Evolutionary conservation across 306 rosid genomes (phyloP), one percentile per base, ranked within the genome.

Genomic region (Sphenostylis stenocarpa): DNA sequence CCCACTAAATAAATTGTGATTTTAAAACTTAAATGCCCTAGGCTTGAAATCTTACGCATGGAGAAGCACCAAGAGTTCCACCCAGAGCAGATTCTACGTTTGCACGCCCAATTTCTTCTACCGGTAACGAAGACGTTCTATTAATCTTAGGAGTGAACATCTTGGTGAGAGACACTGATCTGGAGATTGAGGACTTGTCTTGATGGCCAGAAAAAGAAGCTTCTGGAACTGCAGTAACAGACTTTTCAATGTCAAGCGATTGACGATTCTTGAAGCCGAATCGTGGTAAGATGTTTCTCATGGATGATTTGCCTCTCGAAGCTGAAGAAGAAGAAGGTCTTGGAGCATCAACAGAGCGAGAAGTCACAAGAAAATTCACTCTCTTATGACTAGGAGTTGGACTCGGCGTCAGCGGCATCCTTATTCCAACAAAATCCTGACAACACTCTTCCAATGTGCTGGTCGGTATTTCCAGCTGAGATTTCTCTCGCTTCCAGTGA

Each of bases 91-190:
- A 87, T 51, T 92, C 97, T 1, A 78, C 67, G 66, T 81, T 85
- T 45, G 83, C 79, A 65, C 73, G 87, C 38, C 78, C 87, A 73
- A 91, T 23, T 82, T 92, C 96, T 83, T 91, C 91, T 4, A 86
- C 97, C 1, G 99, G 99, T 13, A 96, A 88, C 7, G 99, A 96
- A 16, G 98, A 89, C 1, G 99, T 87, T 70, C 95, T 85, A 78
- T 91, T 91, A 73, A 89, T 87, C 87, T 84, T 85, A 43, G 97
- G 88, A 1, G 90, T 85, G 71, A 95, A 92, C 4, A 95, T 84
- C 70, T 87, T 95, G 10, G 88, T 80, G 20, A 92, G 81, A 20
- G 99, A 95, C 77, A 89, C 77, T 58, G 99, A 88, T 79, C 92
- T 88, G n/a, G 90, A 57, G 38, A 88, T 88, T 29, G 88, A 58